phyloP scores from a whole-genome alignment of 2,329 filamentous ascomycete genomes.

The Nothomitra cinnamomea region DNA sequence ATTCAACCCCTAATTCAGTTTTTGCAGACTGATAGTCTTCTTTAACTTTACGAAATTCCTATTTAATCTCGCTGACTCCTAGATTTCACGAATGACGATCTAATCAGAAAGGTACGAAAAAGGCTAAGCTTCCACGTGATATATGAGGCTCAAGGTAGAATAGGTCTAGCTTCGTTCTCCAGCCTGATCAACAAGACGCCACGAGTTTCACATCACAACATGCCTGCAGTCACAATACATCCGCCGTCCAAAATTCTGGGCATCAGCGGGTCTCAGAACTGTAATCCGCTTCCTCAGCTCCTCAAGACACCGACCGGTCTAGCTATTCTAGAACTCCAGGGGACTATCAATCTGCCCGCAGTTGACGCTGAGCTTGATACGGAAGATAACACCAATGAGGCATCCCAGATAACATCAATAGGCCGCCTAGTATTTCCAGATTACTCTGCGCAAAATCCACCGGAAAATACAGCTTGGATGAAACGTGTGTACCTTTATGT shows the following conservation, averaged over 20 bases:
- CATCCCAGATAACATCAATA: constrained; percentile 25
- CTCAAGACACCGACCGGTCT: constrained; percentile 80
- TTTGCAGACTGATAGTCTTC: too few species aligned
- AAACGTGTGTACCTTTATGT: constrained; percentile 78
- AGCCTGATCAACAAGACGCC: too few species aligned
- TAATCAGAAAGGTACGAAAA: too few species aligned
- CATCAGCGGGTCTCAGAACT: too few species aligned
- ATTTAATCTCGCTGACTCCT: too few species aligned
- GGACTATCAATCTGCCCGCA: constrained; percentile 61
- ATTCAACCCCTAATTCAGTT: too few species aligned
- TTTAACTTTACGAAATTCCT: too few species aligned
- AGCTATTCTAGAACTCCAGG: constrained; percentile 83
- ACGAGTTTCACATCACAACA: too few species aligned
- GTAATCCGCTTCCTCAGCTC: constrained; percentile 56
- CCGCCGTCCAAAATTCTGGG: neutral
- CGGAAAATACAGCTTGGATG: constrained; percentile 60
- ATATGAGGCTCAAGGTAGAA: too few species aligned
- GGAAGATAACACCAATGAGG: neutral
- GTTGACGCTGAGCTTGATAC: constrained; percentile 11
- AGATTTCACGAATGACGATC: too few species aligned
- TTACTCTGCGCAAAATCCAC: constrained; percentile 34
- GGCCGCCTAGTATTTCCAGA: constrained; percentile 66
- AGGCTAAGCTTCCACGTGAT: too few species aligned
- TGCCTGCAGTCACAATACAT: constrained; percentile 5
- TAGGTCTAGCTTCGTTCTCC: neutral